These are phyloP conservation scores for Aquilaria agallochum DNA, from an alignment of 441 rosid species.

Conservation along the genomic window DNA sequence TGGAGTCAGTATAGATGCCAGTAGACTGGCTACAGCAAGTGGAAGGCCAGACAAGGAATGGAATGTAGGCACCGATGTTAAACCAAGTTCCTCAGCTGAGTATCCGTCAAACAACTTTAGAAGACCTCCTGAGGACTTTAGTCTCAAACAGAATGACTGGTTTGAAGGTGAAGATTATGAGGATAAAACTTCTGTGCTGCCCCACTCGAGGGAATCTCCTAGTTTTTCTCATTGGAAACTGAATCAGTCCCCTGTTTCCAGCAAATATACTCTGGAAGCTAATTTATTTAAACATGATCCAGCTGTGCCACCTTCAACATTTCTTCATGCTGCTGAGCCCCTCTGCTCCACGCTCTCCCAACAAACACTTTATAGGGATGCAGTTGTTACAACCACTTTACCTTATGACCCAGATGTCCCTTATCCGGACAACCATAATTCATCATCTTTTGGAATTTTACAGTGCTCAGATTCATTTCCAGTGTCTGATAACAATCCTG, in stretches of 20 bases:
- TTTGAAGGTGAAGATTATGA: conserved; percentile 18
- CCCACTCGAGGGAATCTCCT: conserved; percentile 8
- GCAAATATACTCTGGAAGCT: conserved; percentile 17
- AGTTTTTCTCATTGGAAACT: conserved; percentile 14
- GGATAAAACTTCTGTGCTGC: conserved; percentile 18
- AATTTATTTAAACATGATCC: conserved; percentile 26
- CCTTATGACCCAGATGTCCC: conserved; percentile 25
- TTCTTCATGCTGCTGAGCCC: conserved; percentile 16
- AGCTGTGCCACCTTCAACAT: conserved; percentile 10
- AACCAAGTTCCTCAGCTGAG: conserved; percentile 11
- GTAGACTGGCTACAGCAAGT: neutral
- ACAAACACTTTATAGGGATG: conserved; percentile 19
- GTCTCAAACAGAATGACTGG: conserved; percentile 19
- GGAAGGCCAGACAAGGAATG: conserved; percentile 21
- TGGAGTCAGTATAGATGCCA: conserved; percentile 8
- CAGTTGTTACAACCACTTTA: conserved; percentile 18
- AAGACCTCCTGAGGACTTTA: conserved; percentile 22
- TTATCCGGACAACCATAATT: conserved; percentile 6
- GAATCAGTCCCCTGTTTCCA: conserved; percentile 10
- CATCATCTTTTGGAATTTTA: conserved; percentile 14
- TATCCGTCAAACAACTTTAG: conserved; percentile 13
- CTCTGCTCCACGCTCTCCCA: conserved; percentile 17
- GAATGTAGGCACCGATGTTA: conserved; percentile 16
- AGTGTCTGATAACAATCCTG: conserved; percentile 19
- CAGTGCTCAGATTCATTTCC: conserved; percentile 13